Percentiles rank a stretch among this genome's conserved stretches.
These are phyloP conservation scores for Patellaria atrata DNA, from an alignment of 495 filamentous ascomycete species.

Conservation along the genomic window DNA sequence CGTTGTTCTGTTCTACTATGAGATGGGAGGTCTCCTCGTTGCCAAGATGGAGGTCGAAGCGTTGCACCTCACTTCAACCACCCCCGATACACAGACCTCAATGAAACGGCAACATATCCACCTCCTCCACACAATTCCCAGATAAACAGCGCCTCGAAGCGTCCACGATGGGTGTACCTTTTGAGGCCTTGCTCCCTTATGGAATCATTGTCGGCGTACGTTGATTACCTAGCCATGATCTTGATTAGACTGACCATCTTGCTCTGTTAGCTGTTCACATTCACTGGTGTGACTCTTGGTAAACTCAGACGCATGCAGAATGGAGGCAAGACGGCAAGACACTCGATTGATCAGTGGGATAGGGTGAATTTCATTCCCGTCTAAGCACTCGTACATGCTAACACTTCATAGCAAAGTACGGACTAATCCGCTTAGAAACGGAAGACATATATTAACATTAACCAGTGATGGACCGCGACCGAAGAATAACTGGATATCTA, in stretches of 20 bases:
- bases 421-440: slow-evolving; percentile 11
- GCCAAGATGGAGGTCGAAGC: no score
- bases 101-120: no score
- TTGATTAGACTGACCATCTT: slow-evolving; percentile 13
- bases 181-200: slow-evolving; percentile 90
- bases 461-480: slow-evolving; percentile 93
- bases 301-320: slow-evolving; percentile 66
- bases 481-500: slow-evolving; percentile 68
- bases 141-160: no score
- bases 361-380: slow-evolving; percentile 43
- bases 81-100: no score
- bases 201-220: slow-evolving; percentile 76
- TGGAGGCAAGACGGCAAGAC: slow-evolving; percentile 72
- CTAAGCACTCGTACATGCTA: slow-evolving; percentile 22
- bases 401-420: slow-evolving; percentile 60
- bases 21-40: no score
- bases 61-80: no score
- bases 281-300: slow-evolving; percentile 62
- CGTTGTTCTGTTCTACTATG: no score
- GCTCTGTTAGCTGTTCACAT: slow-evolving; percentile 66
- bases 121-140: no score
- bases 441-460: slow-evolving; percentile 16
- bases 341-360: slow-evolving; percentile 86
- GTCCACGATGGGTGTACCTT: slow-evolving; percentile 89
- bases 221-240: slow-evolving; percentile 18